Base-by-base conservation (phyloP, 2,329 filamentous ascomycete species). In the Neocatenulostroma microsporum region DNA sequence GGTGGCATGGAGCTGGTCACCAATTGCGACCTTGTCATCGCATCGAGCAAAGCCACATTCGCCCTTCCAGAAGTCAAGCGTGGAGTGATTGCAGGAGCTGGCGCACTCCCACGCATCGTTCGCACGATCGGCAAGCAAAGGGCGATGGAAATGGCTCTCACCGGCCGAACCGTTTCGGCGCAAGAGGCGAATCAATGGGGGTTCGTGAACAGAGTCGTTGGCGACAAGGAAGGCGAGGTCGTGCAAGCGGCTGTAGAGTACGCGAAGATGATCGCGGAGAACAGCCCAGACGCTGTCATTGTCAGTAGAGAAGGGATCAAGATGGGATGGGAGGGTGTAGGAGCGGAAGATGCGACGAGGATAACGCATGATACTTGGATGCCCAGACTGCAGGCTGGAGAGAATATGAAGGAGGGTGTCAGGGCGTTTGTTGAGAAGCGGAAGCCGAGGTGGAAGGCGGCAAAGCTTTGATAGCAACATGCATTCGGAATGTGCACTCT, bases 341-440 rank as follows among this genome's bases (percentile, higher is more conserved):
- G 78, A 9, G 80, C 78, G 0, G 75, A 78, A 56, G 69, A 74
- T 42, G 80, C 64, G 8, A 84, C 77, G 23, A 65, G 64, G 42
- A 54, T 74, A 45, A 56, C 83, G 37, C 66, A 70, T 12, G 68
- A 75, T 36, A 70, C 70, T 2, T 73, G 78, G 66, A 80, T 74
- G 51, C 64, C 64, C 36, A 66, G 66, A 41, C 67, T 88, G 38
- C 68, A 79, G 44, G 70, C 66, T 2, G 81, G 76, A 0, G 78
- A 82, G 48, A 89, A 89, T 59, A 78, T 85, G 61, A 73, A 71
- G 37, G 83, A 88, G 62, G 84, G 84, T 0, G 67, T 88, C 13
- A 66, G 58, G 61, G 83, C 82, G 42, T 89, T 89, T 65, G 78
- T 83, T 13, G 82, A 87, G 69, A 85, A 79, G 69, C 69, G 81